Conservation (phyloP, 768 basidiomycete species). For the Mrakia frigida region DNA sequence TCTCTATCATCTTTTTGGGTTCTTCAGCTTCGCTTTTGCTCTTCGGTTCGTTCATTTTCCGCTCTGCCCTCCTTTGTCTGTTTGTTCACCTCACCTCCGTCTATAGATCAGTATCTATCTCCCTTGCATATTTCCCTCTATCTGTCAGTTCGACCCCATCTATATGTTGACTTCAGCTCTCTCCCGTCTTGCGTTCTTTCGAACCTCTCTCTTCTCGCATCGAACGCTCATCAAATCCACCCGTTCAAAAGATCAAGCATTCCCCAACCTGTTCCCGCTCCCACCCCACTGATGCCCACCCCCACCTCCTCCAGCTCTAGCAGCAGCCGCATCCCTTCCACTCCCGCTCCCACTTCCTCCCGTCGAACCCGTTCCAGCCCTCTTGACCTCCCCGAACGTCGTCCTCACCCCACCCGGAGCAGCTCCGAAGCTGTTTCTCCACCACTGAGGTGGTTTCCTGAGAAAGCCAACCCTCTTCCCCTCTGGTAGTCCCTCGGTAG, state of each 20-base stretch:
- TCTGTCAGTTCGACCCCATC: no score
- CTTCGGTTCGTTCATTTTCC: no score
- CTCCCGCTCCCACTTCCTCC: neutral
- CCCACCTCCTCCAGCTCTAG: neutral
- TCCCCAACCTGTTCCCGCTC: slow-evolving; percentile 34
- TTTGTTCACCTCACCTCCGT: no score
- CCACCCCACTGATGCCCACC: slow-evolving; percentile 34
- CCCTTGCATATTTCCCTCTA: no score
- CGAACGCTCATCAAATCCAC: no score
- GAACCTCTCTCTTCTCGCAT: no score
- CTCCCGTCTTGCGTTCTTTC: no score
- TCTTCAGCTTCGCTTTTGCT: no score
- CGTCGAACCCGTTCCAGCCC: neutral
- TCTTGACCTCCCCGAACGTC: slow-evolving; percentile 21
- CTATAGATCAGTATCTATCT: no score
- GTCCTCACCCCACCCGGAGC: slow-evolving; percentile 1
- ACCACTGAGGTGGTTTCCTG: slow-evolving; percentile 21
- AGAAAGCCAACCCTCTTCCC: neutral
- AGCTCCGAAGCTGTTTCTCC: slow-evolving; percentile 11
- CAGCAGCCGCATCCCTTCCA: slow-evolving; percentile 2
- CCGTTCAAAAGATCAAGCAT: neutral
- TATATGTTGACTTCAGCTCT: no score
- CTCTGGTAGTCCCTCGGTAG: slow-evolving; percentile 26
- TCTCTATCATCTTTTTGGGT: no score
- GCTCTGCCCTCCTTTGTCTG: no score